These are phyloP conservation scores for Falciphora oryzae DNA, from an alignment of 2,329 filamentous ascomycete genomes.

Conservation along the genomic window DNA sequence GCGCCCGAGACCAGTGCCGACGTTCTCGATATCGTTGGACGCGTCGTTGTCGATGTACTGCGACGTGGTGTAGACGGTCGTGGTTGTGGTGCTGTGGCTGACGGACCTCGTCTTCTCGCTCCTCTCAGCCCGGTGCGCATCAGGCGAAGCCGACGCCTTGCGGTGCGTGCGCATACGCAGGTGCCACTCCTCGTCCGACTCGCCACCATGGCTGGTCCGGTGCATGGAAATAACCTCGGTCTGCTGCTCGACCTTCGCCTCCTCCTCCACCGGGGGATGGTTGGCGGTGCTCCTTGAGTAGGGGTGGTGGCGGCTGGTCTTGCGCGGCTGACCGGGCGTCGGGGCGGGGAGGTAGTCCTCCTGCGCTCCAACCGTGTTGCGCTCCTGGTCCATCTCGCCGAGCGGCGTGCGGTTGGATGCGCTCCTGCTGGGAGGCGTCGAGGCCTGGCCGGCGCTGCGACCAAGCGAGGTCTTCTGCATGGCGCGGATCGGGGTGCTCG, in stretches of 20 bases:
- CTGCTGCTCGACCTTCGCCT: conserved; percentile 47
- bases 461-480: conserved; percentile 52
- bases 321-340: conserved; percentile 91
- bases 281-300: conserved; percentile 43
- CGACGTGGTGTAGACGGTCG: conserved; percentile 46
- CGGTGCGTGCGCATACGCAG: conserved; percentile 66
- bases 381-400: conserved; percentile 88
- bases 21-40: conserved; percentile 66
- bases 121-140: conserved; percentile 51
- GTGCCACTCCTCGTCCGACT: conserved; percentile 80
- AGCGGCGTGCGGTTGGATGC: conserved; percentile 74
- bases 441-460: conserved; percentile 43
- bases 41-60: conserved; percentile 60
- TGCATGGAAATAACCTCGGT: conserved; percentile 57
- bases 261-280: conserved; percentile 40
- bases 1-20: conserved; percentile 41
- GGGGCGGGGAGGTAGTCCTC: conserved; percentile 93
- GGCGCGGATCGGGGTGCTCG: conserved; percentile 56
- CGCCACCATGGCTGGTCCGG: conserved; percentile 55
- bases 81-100: conserved; percentile 64
- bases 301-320: conserved; percentile 73
- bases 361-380: conserved; percentile 59
- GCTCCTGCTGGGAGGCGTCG: conserved; percentile 78
- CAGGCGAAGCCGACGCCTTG: conserved; percentile 59
- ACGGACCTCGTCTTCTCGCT: conserved; percentile 48